Conservation (phyloP, 2,329 filamentous ascomycete species). For the Clarireedia sp. region DNA sequence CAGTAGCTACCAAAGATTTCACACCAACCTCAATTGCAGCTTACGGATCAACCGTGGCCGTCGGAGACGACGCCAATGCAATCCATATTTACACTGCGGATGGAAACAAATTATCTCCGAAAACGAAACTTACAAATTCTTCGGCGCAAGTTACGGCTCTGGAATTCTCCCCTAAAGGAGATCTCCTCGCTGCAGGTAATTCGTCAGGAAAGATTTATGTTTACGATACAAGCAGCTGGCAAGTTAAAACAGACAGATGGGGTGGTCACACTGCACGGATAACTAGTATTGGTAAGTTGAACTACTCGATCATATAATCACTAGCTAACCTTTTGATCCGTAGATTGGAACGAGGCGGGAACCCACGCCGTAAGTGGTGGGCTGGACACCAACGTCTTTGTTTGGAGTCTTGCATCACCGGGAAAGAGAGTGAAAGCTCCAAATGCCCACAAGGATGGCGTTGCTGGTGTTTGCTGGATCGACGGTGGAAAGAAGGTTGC, state of each 20-base stretch:
- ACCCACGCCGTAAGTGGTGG: conserved; percentile 77
- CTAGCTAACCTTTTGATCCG: not conserved
- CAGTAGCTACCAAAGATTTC: conserved; percentile 50
- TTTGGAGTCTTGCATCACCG: conserved; percentile 81
- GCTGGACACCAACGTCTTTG: conserved; percentile 84
- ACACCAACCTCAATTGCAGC: conserved; percentile 66
- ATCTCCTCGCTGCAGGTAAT: conserved; percentile 73
- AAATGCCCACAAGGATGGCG: conserved; percentile 94
- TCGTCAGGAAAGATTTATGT: conserved; percentile 80
- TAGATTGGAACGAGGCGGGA: conserved; percentile 68
- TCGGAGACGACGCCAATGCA: conserved; percentile 67
- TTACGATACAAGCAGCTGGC: conserved; percentile 59
- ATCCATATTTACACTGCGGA: conserved; percentile 66
- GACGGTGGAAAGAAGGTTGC: conserved; percentile 58
- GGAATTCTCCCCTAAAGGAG: conserved; percentile 74
- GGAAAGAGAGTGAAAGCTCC: conserved; percentile 74
- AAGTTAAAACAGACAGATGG: conserved; percentile 73
- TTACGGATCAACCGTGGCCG: conserved; percentile 57
- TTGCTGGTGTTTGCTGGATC: conserved; percentile 80
- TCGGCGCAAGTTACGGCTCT: conserved; percentile 68
- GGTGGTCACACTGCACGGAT: conserved; percentile 62
- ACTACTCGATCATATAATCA: not conserved
- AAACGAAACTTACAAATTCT: conserved; percentile 50
- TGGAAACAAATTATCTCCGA: conserved; percentile 44
- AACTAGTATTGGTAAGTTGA: conserved; percentile 40